These are phyloP conservation scores for Sarocladiaceae sp. DNA, from an alignment of 2,329 filamentous ascomycete species.

Conservation along the genomic window DNA sequence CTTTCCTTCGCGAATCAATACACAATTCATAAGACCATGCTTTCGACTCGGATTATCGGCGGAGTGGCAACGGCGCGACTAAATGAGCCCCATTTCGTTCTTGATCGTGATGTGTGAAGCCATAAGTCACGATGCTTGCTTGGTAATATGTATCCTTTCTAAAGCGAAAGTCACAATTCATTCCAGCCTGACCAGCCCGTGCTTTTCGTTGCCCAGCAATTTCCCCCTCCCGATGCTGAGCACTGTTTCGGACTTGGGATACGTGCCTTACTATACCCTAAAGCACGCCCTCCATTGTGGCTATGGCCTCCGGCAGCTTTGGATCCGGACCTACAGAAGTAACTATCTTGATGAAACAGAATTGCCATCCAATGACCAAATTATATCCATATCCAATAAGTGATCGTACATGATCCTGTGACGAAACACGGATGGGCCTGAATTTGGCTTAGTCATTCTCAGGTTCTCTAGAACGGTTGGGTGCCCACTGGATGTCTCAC, in stretches of 20 bases:
- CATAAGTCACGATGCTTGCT: neutral
- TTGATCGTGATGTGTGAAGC: neutral
- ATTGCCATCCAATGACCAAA: neutral
- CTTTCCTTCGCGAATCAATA: neutral
- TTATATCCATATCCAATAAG: neutral
- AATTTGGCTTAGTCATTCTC: constrained; percentile 2
- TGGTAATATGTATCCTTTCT: too few species aligned
- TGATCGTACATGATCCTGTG: neutral
- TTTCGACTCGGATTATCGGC: neutral
- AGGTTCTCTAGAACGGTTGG: too few species aligned
- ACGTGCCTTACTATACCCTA: neutral
- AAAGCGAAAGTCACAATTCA: too few species aligned
- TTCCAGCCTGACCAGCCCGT: too few species aligned
- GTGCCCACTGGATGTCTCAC: too few species aligned
- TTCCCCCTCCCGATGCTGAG: too few species aligned
- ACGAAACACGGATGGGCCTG: neutral
- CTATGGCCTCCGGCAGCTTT: neutral
- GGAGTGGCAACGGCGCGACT: too few species aligned
- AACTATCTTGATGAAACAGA: neutral
- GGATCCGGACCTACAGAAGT: neutral
- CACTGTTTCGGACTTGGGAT: neutral
- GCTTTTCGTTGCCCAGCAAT: too few species aligned
- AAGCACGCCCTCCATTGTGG: neutral
- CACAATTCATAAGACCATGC: neutral
- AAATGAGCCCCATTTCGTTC: too few species aligned